Evolutionary conservation across 345 rosid species (phyloP).

Genomic region (Citrus medica): DNA sequence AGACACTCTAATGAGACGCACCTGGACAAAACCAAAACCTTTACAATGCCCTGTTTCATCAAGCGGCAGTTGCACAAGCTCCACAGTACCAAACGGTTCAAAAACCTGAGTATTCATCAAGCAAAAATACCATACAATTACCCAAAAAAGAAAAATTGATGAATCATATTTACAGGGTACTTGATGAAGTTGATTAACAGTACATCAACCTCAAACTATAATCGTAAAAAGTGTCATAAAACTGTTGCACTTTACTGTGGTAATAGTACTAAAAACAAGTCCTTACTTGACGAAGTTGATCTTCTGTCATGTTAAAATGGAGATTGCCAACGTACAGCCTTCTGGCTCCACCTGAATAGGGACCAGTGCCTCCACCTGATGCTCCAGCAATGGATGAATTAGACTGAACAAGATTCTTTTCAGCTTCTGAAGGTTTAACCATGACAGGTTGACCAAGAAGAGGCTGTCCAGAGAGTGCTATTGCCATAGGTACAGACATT

Average conservation of each 20-base stretch:
- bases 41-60: conserved; percentile 96
- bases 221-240: neutral
- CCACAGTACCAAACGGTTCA: conserved; percentile 93
- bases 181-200: neutral
- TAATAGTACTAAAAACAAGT: neutral
- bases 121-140: neutral
- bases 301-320: conserved; percentile 89
- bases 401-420: conserved; percentile 89
- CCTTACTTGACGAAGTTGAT: conserved; percentile 77
- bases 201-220: neutral
- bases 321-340: conserved; percentile 89
- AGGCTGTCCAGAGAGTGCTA: conserved; percentile 85
- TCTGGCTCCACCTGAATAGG: conserved; percentile 58
- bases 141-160: neutral
- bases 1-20: conserved; percentile 24
- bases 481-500: conserved; percentile 95
- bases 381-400: conserved; percentile 41
- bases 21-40: conserved; percentile 97
- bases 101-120: conserved; percentile 53
- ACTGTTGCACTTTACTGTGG: neutral
- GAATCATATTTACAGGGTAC: neutral
- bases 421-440: conserved; percentile 99
- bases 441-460: conserved; percentile 94
- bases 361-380: conserved; percentile 44
- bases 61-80: conserved; percentile 91